Base-by-base conservation (phyloP, 2,329 filamentous ascomycete genomes). In the Fusarium sp. region DNA sequence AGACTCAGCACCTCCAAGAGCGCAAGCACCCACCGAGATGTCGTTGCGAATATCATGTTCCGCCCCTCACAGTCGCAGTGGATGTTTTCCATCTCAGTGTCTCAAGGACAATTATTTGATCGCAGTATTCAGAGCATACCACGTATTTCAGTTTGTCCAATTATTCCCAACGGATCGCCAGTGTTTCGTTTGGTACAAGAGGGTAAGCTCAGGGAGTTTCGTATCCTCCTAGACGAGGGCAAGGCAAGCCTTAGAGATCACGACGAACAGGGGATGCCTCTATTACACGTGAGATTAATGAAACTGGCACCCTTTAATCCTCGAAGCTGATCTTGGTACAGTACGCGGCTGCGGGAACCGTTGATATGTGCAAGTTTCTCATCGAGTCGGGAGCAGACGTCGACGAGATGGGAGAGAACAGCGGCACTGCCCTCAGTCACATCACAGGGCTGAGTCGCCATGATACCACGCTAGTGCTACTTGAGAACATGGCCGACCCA, bases 31-130 rank as follows among this genome's bases (percentile, higher is more conserved):
- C 45, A 63, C 14, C 40, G 67, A 2, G 71, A 73, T 31, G 45
- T 70, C 3, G 34, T 73, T 0, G 70, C 70, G 13, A 73, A 56
- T 5, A 65, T 73, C 6, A 45, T 59, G 4, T 73, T 73, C 20
- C 71, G 71, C 0, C 70, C 71, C 6, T 61, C 61, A 0, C 29
- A 24, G 0, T 67, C 38, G 2, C 27, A 38, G 0, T 73, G 66
- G 57, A 62, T 67, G 34, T 60, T 73, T 4, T 65, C 60, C 0
- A 58, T 70, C 8, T 73, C 70, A 0, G 50, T 73, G 1, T 70
- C 71, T 0, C 71, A 73, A 24, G 71, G 70, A 0, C 70, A 73
- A 11, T 58, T 73, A 3, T 73, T 73, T 18, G 71, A 73, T 50
- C 37, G 61, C 1, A 73, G 67, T 11, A 68, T 70, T 9, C 70